phyloP scores from a whole-genome alignment of 495 filamentous ascomycete genomes.

The Neurospora sp. region DNA sequence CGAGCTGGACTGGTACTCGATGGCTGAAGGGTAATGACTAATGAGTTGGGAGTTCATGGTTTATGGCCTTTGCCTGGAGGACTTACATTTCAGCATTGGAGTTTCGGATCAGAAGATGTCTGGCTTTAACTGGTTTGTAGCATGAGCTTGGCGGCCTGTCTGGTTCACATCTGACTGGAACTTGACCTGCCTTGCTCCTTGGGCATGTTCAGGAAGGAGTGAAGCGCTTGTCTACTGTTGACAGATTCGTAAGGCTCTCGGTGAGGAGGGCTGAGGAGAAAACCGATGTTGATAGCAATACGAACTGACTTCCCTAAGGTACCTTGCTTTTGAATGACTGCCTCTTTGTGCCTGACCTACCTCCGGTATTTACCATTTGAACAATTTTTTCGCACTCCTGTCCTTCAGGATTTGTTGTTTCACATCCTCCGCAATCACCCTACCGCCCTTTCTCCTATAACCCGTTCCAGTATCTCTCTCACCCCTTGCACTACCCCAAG shows the following conservation, averaged over 20 bases:
- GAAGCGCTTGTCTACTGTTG: background rate
- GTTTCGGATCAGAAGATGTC: background rate
- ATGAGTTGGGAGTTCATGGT: background rate
- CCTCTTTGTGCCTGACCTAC: background rate
- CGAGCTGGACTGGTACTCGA: background rate
- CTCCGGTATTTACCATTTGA: background rate
- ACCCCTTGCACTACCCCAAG: background rate
- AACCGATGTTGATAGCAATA: background rate
- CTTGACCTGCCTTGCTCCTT: background rate
- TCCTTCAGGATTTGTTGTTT: background rate
- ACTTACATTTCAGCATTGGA: background rate
- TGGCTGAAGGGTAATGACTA: background rate
- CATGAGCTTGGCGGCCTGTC: background rate
- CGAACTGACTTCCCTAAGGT: background rate
- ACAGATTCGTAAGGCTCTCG: background rate
- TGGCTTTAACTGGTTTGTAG: background rate
- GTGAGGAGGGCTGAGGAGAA: background rate
- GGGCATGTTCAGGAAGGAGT: background rate
- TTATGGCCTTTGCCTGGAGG: background rate
- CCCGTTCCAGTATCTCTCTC: background rate
- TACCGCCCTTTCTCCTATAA: background rate
- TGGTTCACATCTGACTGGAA: background rate
- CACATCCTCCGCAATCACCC: background rate
- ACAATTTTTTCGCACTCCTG: background rate
- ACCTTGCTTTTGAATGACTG: background rate